Evolutionary conservation across 495 filamentous ascomycete genomes (phyloP).

Genomic region (Astrocystis sublimbata): DNA sequence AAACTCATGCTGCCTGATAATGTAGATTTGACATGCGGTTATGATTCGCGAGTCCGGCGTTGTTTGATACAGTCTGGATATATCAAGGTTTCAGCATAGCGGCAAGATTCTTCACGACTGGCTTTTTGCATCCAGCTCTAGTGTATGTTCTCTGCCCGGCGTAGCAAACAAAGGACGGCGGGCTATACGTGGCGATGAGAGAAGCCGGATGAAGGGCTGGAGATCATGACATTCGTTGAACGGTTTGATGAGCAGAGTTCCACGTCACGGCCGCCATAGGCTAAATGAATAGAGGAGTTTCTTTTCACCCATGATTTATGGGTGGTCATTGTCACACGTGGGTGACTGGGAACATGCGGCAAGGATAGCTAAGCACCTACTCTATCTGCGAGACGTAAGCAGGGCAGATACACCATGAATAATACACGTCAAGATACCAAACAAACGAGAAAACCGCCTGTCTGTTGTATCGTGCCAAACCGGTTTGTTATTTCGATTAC

Average conservation of each 20-base stretch:
- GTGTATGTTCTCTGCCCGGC: slow-evolving; percentile 24
- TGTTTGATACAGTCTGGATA: slow-evolving; percentile 12
- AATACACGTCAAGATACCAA: neutral
- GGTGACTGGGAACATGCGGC: neutral
- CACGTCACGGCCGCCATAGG: slow-evolving; percentile 6
- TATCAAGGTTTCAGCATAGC: slow-evolving; percentile 26
- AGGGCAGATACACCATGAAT: slow-evolving; percentile 11
- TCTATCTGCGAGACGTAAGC: neutral
- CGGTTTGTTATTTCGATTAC: neutral
- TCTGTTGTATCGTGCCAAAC: neutral
- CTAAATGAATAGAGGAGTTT: slow-evolving; percentile 15
- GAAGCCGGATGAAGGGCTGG: slow-evolving; percentile 1
- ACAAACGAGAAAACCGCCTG: neutral
- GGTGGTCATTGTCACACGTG: too few species aligned
- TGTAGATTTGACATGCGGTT: slow-evolving; percentile 52
- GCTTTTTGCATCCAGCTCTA: slow-evolving; percentile 19
- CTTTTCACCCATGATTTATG: neutral
- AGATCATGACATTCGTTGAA: slow-evolving; percentile 15
- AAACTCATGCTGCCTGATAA: slow-evolving; percentile 87
- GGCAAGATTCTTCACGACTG: slow-evolving; percentile 11
- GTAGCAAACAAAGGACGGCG: slow-evolving; percentile 11
- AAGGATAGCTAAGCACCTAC: slow-evolving; percentile 10
- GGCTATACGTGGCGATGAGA: neutral
- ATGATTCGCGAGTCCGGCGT: slow-evolving; percentile 1
- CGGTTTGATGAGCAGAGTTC: neutral